Percentiles rank a stretch among this genome's conserved stretches.
Evolutionary conservation across 441 rosid genomes (phyloP).

Genomic region (Hura crepitans): DNA sequence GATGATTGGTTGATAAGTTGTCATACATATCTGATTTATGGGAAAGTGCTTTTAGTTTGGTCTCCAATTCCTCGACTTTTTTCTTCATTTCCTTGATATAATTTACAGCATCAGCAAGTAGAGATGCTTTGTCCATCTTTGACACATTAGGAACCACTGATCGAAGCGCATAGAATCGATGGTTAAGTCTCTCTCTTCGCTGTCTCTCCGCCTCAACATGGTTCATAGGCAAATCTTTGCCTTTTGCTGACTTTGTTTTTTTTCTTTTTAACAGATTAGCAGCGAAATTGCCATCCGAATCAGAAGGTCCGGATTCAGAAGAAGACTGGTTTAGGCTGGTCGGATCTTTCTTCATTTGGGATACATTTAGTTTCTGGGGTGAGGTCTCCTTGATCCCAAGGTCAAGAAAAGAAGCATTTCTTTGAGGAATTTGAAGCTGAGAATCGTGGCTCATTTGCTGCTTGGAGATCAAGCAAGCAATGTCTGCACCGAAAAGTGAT

Average conservation of each 20-base stretch:
- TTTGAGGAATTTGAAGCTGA: slow-evolving; percentile 15
- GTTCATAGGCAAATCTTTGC: slow-evolving; percentile 26
- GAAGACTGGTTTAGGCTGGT: slow-evolving; percentile 24
- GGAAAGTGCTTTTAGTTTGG: background rate
- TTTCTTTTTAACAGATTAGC: slow-evolving; percentile 23
- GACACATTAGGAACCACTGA: slow-evolving; percentile 54
- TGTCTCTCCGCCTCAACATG: slow-evolving; percentile 50
- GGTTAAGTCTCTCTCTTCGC: slow-evolving; percentile 50
- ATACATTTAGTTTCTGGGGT: background rate
- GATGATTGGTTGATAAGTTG: background rate
- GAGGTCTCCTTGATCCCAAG: slow-evolving; percentile 11
- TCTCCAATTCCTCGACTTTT: slow-evolving; percentile 30
- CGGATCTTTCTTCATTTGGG: slow-evolving; percentile 2
- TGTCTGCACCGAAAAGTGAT: slow-evolving; percentile 30
- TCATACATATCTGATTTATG: slow-evolving; percentile 2
- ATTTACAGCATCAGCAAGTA: slow-evolving; percentile 42
- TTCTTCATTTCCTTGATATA: slow-evolving; percentile 41
- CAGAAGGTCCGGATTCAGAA: slow-evolving; percentile 35
- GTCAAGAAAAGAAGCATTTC: slow-evolving; percentile 12
- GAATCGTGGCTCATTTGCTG: background rate
- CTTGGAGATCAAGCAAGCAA: background rate
- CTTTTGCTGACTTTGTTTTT: slow-evolving; percentile 20
- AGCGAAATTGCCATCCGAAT: slow-evolving; percentile 28
- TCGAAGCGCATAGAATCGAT: slow-evolving; percentile 46
- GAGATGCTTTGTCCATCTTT: slow-evolving; percentile 53